Evolutionary conservation across 768 basidiomycete genomes (phyloP).

Genomic region (Tulasnella sp.): DNA sequence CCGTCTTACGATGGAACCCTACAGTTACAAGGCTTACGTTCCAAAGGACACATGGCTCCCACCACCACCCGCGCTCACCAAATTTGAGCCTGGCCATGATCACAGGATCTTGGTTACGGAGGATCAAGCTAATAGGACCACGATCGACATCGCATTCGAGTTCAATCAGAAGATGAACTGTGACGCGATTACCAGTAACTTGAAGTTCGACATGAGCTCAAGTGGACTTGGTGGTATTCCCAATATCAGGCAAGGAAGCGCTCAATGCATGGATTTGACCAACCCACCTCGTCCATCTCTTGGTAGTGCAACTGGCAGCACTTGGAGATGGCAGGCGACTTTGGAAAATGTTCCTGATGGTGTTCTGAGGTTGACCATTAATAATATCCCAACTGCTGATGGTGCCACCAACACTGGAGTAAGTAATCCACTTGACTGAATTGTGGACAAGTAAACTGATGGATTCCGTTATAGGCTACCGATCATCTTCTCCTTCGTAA

Average conservation of each 20-base stretch:
- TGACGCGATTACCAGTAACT: slow-evolving; percentile 43
- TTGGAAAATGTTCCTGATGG: slow-evolving; percentile 69
- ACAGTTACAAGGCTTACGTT: slow-evolving; percentile 72
- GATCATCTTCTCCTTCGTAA: slow-evolving; percentile 77
- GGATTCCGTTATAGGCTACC: slow-evolving; percentile 32
- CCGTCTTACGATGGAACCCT: slow-evolving; percentile 52
- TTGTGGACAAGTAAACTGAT: neutral
- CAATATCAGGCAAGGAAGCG: slow-evolving; percentile 33
- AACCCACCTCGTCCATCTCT: slow-evolving; percentile 40
- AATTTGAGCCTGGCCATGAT: slow-evolving; percentile 80
- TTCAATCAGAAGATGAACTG: slow-evolving; percentile 73
- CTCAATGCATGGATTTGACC: slow-evolving; percentile 36
- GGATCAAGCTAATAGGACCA: slow-evolving; percentile 40
- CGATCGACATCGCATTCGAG: slow-evolving; percentile 56
- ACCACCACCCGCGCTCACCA: slow-evolving; percentile 60
- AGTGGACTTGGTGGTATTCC: slow-evolving; percentile 49
- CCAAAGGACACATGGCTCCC: slow-evolving; percentile 51
- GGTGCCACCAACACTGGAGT: slow-evolving; percentile 43
- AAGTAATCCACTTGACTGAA: slow-evolving; percentile 21
- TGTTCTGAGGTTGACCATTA: slow-evolving; percentile 58
- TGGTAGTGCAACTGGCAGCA: slow-evolving; percentile 41
- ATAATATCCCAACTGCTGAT: slow-evolving; percentile 36
- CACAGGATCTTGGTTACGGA: slow-evolving; percentile 43
- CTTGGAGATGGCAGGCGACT: slow-evolving; percentile 64
- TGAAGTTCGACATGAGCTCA: slow-evolving; percentile 57